Conservation (phyloP, 1,284 basidiomycete species). For the Serendipita sp. region DNA sequence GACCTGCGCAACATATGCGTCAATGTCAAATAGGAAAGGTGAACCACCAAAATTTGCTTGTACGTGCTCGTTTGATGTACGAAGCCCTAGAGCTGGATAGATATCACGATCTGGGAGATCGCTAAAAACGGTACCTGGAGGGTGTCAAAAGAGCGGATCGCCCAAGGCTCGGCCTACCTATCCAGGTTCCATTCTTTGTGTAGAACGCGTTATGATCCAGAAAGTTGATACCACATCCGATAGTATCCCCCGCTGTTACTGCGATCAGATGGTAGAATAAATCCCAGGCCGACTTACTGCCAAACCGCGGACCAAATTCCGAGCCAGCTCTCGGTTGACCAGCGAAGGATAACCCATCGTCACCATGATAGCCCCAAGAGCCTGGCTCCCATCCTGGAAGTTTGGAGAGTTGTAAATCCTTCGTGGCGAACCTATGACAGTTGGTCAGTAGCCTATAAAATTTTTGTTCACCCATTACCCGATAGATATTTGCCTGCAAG, state of each 20-base stretch:
- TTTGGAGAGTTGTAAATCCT: slow-evolving; percentile 48
- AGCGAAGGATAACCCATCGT: slow-evolving; percentile 71
- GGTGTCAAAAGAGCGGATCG: slow-evolving; percentile 6
- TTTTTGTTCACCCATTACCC: slow-evolving; percentile 27
- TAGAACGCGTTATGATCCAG: slow-evolving; percentile 67
- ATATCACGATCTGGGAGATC: slow-evolving; percentile 43
- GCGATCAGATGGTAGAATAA: not conserved
- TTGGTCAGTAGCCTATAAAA: not conserved
- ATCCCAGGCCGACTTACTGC: slow-evolving; percentile 33
- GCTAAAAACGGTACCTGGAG: slow-evolving; percentile 52
- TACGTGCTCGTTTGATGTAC: slow-evolving; percentile 56
- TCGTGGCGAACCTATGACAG: slow-evolving; percentile 29
- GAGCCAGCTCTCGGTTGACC: slow-evolving; percentile 51
- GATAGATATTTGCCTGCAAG: slow-evolving; percentile 60
- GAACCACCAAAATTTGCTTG: slow-evolving; percentile 77
- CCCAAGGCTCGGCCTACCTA: slow-evolving; percentile 37
- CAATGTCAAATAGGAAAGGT: slow-evolving; percentile 78
- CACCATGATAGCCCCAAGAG: slow-evolving; percentile 93
- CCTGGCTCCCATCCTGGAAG: slow-evolving; percentile 80
- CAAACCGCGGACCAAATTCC: slow-evolving; percentile 62
- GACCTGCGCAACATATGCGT: slow-evolving; percentile 57
- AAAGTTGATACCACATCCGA: slow-evolving; percentile 86
- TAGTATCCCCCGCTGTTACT: slow-evolving; percentile 56
- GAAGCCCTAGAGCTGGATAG: slow-evolving; percentile 78
- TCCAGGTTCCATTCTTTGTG: slow-evolving; percentile 72